These are phyloP conservation scores for Schizophyllum amplum DNA, from an alignment of 1,284 basidiomycete species.

Conservation along the genomic window DNA sequence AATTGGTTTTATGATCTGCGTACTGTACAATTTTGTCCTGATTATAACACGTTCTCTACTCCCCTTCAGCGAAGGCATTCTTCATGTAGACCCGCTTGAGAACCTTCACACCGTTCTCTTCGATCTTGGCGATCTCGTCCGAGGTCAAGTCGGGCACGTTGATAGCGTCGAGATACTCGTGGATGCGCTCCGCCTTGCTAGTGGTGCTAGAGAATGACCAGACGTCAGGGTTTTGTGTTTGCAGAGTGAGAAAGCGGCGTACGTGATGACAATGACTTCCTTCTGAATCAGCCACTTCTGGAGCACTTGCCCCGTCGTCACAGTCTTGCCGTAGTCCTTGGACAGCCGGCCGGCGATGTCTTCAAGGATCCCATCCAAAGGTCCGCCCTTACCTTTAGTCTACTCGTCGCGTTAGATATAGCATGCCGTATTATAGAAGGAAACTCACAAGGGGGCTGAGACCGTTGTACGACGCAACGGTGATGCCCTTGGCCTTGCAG, in stretches of 20 bases:
- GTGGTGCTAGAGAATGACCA: conserved; percentile 42
- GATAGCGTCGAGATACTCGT: conserved; percentile 54
- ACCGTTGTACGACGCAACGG: conserved; percentile 57
- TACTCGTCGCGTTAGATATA: background rate
- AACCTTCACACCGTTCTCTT: conserved; percentile 48
- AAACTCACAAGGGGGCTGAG: conserved; percentile 48
- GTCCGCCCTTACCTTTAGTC: conserved; percentile 19
- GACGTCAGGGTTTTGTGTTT: background rate
- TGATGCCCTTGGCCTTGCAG: conserved; percentile 55
- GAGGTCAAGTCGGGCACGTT: conserved; percentile 47
- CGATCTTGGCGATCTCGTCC: conserved; percentile 58
- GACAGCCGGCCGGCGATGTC: conserved; percentile 41
- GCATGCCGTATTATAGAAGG: background rate
- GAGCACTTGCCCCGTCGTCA: conserved; percentile 48
- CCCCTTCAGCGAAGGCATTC: conserved; percentile 23
- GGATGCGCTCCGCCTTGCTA: conserved; percentile 59
- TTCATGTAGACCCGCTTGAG: conserved; percentile 48
- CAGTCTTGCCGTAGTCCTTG: conserved; percentile 32
- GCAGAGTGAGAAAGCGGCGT: conserved; percentile 19
- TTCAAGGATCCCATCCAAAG: conserved; percentile 31
- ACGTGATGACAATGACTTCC: conserved; percentile 64
- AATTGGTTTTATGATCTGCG: background rate
- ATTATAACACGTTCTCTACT: background rate
- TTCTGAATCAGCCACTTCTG: conserved; percentile 55
- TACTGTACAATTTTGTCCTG: background rate